Percentiles rank a stretch among this genome's conserved stretches.
phyloP scores from a whole-genome alignment of 208 protist species.

The Borovskyia barvae region DNA sequence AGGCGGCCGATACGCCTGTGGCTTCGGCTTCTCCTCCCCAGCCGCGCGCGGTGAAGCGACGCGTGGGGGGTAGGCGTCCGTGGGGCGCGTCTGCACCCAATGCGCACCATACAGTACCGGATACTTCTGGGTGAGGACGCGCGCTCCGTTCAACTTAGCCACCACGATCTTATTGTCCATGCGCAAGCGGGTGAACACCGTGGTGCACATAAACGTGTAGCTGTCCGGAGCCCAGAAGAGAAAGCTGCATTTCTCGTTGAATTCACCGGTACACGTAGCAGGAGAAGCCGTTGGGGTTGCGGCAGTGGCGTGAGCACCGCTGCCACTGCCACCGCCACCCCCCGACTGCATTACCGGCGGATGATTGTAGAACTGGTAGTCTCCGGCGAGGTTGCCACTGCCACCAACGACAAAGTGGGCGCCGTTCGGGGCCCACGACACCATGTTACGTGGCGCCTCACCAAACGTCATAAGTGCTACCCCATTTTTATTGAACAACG shows the following conservation, averaged over 20 bases:
- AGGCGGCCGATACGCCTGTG: constrained; percentile 75
- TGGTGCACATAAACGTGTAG: constrained; percentile 78
- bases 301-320: not conserved
- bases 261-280: constrained; percentile 51
- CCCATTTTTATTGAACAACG: constrained; percentile 76
- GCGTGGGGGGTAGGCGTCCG: constrained; percentile 35
- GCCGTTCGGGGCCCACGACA: constrained; percentile 74
- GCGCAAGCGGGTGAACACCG: constrained; percentile 78
- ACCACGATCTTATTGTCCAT: constrained; percentile 87
- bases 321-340: too few relatives aligned
- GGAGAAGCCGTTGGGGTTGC: constrained; percentile 6
- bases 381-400: constrained; percentile 85
- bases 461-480: constrained; percentile 83
- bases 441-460: constrained; percentile 84
- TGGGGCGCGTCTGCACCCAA: constrained; percentile 55
- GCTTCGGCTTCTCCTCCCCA: constrained; percentile 48
- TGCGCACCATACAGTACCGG: constrained; percentile 75
- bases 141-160: constrained; percentile 70
- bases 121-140: constrained; percentile 72
- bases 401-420: constrained; percentile 74
- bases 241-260: constrained; percentile 88
- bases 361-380: constrained; percentile 76
- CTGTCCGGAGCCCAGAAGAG: constrained; percentile 80
- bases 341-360: constrained; percentile 5
- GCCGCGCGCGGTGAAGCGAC: constrained; percentile 37